Base-by-base conservation (phyloP, 2,329 filamentous ascomycete species). In the Diplodia mutila region DNA sequence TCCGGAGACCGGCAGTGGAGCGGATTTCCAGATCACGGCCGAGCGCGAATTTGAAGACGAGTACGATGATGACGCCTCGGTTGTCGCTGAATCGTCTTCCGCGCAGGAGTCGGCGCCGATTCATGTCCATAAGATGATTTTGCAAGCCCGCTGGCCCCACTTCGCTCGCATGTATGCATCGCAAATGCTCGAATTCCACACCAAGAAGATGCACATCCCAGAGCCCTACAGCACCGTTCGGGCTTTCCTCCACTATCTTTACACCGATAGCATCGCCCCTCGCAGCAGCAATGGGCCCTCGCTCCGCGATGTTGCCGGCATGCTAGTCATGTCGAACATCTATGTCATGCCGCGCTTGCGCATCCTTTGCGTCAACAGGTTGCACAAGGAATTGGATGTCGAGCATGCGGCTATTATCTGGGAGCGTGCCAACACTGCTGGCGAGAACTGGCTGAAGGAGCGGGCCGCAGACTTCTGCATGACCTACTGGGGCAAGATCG, bases 171-270 rank as follows among this genome's bases (percentile, higher is more conserved):
- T 99, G 2, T 98, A 97, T 82, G 90, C 91, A 63, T 89, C 94
- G 4, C 93, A 97, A 75, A 99, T 99, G 95, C 90, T 91, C 14
- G 95, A 99, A 77, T 99, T 96, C 74, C 95, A 99, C 77, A 95
- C 93, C 18, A 95, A 95, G 75, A 93, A 92, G 79, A 95, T 99
- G 91, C 94, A 99, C 80, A 97, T 99, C 53, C 94, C 95, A 0
- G 96, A 99, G 75, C 94, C 94, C 0, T 98, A 97, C 79, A 90
- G 89, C 1, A 93, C 97, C 0, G 95, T 99, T 55, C 93, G 92
- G 72, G 93, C 94, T 0, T 99, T 99, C 76, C 85, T 99, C 32
- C 94, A 95, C 80, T 99, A 97, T 75, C 87, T 99, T 1, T 99
- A 99, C 80, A 97, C 95, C 0, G 95, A 99, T 78, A 94, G 90